Conservation (phyloP, 2,329 filamentous ascomycete genomes). For the Onygenales sp. region DNA sequence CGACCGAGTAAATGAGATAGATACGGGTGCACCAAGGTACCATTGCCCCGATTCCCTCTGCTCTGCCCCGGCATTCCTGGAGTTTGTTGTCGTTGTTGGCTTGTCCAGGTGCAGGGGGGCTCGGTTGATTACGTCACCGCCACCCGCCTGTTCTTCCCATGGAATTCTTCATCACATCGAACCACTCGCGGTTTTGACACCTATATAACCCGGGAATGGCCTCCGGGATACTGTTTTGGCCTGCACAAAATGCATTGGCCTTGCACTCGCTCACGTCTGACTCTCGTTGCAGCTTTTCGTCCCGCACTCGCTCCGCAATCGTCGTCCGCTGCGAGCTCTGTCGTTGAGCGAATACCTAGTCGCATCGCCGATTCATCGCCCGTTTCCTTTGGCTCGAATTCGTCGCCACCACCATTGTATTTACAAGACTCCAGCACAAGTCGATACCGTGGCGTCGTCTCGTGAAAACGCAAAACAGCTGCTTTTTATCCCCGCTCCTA, state of each 20-base stretch:
- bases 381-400: background rate
- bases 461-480: slow-evolving; percentile 39
- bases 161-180: too few species aligned
- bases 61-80: too few species aligned
- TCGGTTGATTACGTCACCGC: too few species aligned
- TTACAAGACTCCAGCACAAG: background rate
- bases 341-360: background rate
- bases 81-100: too few species aligned
- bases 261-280: background rate
- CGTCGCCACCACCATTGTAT: background rate
- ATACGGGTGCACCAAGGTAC: too few species aligned
- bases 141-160: too few species aligned
- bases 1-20: too few species aligned
- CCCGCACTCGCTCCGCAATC: background rate
- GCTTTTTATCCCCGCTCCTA: slow-evolving; percentile 28
- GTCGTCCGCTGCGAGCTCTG: background rate
- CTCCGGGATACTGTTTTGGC: too few species aligned
- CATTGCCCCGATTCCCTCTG: too few species aligned
- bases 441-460: slow-evolving; percentile 33
- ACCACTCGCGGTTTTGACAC: too few species aligned
- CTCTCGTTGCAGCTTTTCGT: background rate
- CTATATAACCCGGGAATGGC: too few species aligned
- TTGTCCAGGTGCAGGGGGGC: too few species aligned
- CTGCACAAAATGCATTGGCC: background rate
- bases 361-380: background rate